Evolutionary conservation across 768 basidiomycete species (phyloP).

Genomic region (Pholiota molesta): DNA sequence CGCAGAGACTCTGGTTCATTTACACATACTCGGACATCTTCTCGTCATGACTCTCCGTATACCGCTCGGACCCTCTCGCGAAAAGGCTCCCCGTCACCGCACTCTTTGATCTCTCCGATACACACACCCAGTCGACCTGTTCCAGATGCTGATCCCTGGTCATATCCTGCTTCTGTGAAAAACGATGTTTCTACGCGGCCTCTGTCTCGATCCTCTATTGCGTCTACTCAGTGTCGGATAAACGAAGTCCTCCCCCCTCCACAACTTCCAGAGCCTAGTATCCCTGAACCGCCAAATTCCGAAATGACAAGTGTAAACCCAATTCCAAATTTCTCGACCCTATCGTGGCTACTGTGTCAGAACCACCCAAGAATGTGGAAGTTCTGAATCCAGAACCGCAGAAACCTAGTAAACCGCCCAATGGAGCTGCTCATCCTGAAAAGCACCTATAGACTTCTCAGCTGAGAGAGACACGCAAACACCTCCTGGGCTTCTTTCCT

Average conservation of each 20-base stretch:
- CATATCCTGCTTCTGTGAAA: constrained; percentile 20
- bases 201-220: constrained; percentile 58
- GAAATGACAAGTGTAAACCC: constrained; percentile 4
- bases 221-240: constrained; percentile 53
- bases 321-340: not conserved
- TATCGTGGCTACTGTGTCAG: constrained; percentile 1
- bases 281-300: not conserved
- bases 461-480: not conserved
- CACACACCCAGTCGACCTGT: constrained; percentile 15
- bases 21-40: constrained; percentile 25
- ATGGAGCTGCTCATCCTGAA: not conserved
- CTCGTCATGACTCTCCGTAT: constrained; percentile 30
- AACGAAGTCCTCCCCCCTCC: constrained; percentile 28
- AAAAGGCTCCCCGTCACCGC: constrained; percentile 31
- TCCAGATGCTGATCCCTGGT: constrained; percentile 19
- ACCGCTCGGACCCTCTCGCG: constrained; percentile 25
- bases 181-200: constrained; percentile 32
- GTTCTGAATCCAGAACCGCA: not conserved
- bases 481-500: constrained; percentile 6
- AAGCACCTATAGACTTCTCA: not conserved
- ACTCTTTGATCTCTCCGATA: constrained; percentile 30
- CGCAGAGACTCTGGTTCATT: constrained; percentile 28
- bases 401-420: not conserved
- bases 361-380: not conserved
- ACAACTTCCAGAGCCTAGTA: constrained; percentile 10